phyloP scores from a whole-genome alignment of 345 rosid genomes.

The Nephelium lappaceum region DNA sequence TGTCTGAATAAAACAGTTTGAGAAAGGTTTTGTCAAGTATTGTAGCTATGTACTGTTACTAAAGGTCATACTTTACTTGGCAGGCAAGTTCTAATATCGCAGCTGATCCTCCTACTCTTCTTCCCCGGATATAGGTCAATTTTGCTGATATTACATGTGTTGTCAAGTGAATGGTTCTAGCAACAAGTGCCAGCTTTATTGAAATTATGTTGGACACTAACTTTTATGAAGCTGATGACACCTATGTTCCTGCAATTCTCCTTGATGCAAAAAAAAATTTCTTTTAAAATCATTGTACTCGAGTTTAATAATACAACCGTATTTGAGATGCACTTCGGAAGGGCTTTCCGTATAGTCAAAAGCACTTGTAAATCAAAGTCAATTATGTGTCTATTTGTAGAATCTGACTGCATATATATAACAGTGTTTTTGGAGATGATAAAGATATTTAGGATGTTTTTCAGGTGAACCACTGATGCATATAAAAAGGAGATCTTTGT shows the following conservation, averaged over 20 bases:
- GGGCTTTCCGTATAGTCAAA: not conserved
- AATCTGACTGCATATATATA: not conserved
- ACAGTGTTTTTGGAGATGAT: not conserved
- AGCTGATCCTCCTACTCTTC: slow-evolving; percentile 47
- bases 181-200: not conserved
- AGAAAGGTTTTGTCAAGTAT: not conserved
- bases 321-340: not conserved
- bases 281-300: not conserved
- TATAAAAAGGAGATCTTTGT: not conserved
- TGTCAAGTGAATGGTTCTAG: not conserved
- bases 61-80: slow-evolving; percentile 8
- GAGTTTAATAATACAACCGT: not conserved
- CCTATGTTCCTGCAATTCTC: not conserved
- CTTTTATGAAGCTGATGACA: not conserved
- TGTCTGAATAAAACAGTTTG: not conserved
- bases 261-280: not conserved
- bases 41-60: not conserved
- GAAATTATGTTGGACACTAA: not conserved
- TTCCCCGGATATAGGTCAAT: slow-evolving; percentile 45
- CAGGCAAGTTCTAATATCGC: slow-evolving; percentile 67
- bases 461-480: not conserved
- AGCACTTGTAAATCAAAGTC: not conserved
- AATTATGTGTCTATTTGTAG: not conserved
- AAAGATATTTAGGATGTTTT: not conserved
- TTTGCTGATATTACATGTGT: not conserved